Conservation (phyloP, 2,329 filamentous ascomycete genomes). For the Colletotrichum orchidophilum region DNA sequence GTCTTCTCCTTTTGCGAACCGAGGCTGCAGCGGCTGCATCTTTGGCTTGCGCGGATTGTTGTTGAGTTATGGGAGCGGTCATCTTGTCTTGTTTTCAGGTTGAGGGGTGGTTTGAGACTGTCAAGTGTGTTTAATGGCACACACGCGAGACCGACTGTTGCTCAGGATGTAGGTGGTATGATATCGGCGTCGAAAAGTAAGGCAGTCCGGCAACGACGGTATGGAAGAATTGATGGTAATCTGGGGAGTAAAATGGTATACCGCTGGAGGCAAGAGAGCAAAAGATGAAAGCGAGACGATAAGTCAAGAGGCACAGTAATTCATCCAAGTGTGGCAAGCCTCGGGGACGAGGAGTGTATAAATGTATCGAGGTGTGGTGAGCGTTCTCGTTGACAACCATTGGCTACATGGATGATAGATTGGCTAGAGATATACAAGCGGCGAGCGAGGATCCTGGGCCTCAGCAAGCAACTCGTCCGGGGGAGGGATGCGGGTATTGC, state of each 20-base stretch:
- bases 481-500: conserved; percentile 25
- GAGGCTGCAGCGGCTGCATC: conserved; percentile 57
- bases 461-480: conserved; percentile 30
- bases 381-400: conserved; percentile 18
- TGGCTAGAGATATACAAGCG: conserved; percentile 34
- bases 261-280: conserved; percentile 12
- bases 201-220: conserved; percentile 1
- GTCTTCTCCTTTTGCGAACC: conserved; percentile 80
- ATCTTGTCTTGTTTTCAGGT: conserved; percentile 15
- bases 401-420: conserved; percentile 36
- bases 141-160: conserved; percentile 16
- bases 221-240: conserved; percentile 13
- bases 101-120: background rate
- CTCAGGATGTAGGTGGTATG: background rate
- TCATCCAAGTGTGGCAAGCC: conserved; percentile 12
- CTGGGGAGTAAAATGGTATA: conserved; percentile 4
- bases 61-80: conserved; percentile 34
- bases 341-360: conserved; percentile 34
- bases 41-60: conserved; percentile 51
- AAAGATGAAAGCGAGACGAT: conserved; percentile 6
- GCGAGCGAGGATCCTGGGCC: conserved; percentile 29
- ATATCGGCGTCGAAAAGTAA: conserved; percentile 1
- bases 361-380: conserved; percentile 33
- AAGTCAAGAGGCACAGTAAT: conserved; percentile 26
- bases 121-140: conserved; percentile 11